These are phyloP conservation scores for Atkinsonella texensis DNA, from an alignment of 2,329 filamentous ascomycete genomes.

Conservation along the genomic window DNA sequence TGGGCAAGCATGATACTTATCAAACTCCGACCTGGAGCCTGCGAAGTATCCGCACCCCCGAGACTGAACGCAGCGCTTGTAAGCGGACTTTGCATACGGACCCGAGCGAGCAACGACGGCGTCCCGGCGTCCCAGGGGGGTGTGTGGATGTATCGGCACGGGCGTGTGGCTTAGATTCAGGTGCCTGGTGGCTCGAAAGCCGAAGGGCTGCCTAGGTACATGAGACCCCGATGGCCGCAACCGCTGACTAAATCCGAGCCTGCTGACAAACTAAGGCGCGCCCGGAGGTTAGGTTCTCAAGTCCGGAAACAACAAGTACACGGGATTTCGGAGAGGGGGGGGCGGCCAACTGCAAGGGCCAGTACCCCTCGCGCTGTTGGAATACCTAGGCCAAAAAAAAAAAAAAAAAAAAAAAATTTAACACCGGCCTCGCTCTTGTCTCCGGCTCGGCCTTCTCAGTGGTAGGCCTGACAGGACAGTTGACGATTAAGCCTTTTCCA, in stretches of 20 bases:
- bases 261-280: constrained; percentile 4
- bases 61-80: constrained; percentile 12
- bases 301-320: constrained; percentile 8
- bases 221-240: constrained; percentile 2
- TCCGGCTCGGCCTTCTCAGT: not conserved
- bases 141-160: constrained; percentile 3
- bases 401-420: not conserved
- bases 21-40: constrained; percentile 6
- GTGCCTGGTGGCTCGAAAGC: too few species aligned
- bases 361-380: constrained; percentile 5
- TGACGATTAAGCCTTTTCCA: too few species aligned
- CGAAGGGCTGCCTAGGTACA: too few species aligned
- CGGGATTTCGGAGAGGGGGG: not conserved
- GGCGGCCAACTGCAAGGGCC: not conserved
- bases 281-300: constrained; percentile 3
- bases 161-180: not conserved
- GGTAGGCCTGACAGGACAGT: not conserved
- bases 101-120: constrained; percentile 18
- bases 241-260: constrained; percentile 13
- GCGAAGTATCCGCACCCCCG: not conserved
- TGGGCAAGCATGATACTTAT: constrained; percentile 5
- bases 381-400: too few species aligned
- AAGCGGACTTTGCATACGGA: constrained; percentile 22
- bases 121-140: constrained; percentile 8
- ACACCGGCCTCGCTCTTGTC: not conserved